A percentile compares a stretch with the other conserved stretches of the same genome.
Conservation (phyloP, 768 basidiomycete species). For the Mycena epipterygia region DNA sequence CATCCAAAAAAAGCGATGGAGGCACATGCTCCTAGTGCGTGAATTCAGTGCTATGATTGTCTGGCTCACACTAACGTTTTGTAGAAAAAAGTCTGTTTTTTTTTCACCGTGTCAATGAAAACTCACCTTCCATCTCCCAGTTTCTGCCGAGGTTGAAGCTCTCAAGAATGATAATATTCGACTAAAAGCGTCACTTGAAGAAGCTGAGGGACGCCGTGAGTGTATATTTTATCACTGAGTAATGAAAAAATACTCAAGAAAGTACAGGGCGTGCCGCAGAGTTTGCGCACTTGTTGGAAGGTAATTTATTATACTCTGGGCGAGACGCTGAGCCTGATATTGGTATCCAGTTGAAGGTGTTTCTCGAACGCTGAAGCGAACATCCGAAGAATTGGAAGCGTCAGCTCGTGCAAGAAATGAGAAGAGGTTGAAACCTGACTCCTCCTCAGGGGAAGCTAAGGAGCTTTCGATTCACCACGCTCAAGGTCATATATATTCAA, state of each 20-base stretch:
- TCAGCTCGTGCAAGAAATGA: too few species aligned
- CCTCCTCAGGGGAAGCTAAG: too few species aligned
- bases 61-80: background rate
- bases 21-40: background rate
- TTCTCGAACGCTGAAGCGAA: too few species aligned
- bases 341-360: too few species aligned
- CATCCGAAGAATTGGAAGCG: too few species aligned
- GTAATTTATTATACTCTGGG: too few species aligned
- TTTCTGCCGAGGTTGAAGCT: background rate
- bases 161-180: background rate
- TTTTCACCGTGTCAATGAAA: background rate
- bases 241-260: background rate
- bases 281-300: background rate
- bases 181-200: background rate
- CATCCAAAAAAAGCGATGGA: background rate
- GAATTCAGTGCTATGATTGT: too few species aligned
- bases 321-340: too few species aligned
- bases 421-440: too few species aligned
- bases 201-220: background rate
- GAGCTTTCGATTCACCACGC: too few species aligned
- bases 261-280: background rate
- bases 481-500: too few species aligned
- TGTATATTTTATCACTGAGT: background rate
- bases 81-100: background rate
- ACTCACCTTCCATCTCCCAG: background rate